Evolutionary conservation across 306 rosid genomes (phyloP), one percentile per base, ranked within the genome.

Genomic region (Hippophae tibetana): DNA sequence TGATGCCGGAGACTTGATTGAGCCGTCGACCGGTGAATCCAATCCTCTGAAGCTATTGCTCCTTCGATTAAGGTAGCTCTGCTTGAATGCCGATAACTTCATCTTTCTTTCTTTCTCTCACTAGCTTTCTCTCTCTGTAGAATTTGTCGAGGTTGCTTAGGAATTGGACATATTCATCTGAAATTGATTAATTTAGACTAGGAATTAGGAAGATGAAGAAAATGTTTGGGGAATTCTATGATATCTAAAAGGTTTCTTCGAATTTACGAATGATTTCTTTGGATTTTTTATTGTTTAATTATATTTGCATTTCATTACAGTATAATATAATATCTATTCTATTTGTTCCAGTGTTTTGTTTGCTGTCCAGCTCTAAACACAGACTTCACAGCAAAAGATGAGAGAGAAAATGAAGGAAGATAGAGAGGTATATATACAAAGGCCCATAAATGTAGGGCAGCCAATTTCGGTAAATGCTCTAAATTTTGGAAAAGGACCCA

Each of bases 31-130:
- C 7, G 97, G 63, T 2, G 89, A 76, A 63, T 92, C 96, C 54
- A 85, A 80, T 57, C 87, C 86, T 56, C 97, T 63, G 78, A 89
- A 84, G 78, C 90, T 86, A 79, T 82, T 88, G 65, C 66, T 56
- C 60, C 97, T 83, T 13, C 97, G 88, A 54, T 76, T 84, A 43
- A 76, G 64, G 72, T 87, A 82, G 81, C 83, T 89, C 84, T 89
- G 99, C 63, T 86, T 97, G 72, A 86, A 72, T 46, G 95, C 82
- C 57, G 94, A 86, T 72, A 86, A 88, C 94, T 89, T 89, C 99
- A 93, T 92, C 67, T 58, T 54, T 42, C 23, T 18, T 27, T 27
- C 38, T 60, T 61, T 57, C 55, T 40, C 45, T 60, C 44, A 55
- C 62, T 47, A 57, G 56, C 56, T 10, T 65, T 46, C 12, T 8